Evolutionary conservation across 2,329 filamentous ascomycete species (phyloP), one percentile per base, ranked within the genome.

Genomic region (Cercospora beticola): DNA sequence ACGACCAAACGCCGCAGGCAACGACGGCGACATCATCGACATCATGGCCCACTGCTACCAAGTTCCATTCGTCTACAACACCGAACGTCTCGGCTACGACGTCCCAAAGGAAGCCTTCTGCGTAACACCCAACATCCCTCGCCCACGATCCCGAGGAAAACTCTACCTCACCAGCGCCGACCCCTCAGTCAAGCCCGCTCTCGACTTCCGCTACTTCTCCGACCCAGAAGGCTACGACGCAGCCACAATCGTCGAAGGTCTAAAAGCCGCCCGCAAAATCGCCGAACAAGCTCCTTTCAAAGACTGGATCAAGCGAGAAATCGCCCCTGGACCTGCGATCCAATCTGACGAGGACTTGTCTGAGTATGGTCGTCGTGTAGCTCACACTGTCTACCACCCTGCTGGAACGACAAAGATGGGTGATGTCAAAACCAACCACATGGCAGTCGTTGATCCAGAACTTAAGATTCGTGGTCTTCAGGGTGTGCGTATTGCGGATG

Each of bases 11-110:
- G 91, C 92, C 2, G 87, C 85, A 3, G 87, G 87, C 66, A 82
- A 83, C 1, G 92, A 96, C 74, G 90, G 90, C 63, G 87, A 91
- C 70, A 89, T 92, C 65, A 91, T 91, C 71, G 93, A 97, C 77
- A 83, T 96, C 76, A 97, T 97, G 93, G 95, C 95, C 91, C 93
- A 97, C 83, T 97, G 93, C 86, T 97, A 97, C 84, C 93, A 97
- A 82, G 96, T 97, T 74, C 93, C 93, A 64, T 97, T 97, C 82
- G 92, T 90, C 71, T 88, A 93, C 74, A 97, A 97, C 86, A 97
- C 93, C 1, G 83, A 86, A 65, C 89, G 83, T 49, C 86, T 97
- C 10, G 93, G 93, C 73, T 97, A 90, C 79, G 87, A 89, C 75
- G 83, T 83, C 49, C 87, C 87, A 60, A 83, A 90, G 69, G 90